Conservation (phyloP, 495 filamentous ascomycete species). For the Aspergillus indologenus region DNA sequence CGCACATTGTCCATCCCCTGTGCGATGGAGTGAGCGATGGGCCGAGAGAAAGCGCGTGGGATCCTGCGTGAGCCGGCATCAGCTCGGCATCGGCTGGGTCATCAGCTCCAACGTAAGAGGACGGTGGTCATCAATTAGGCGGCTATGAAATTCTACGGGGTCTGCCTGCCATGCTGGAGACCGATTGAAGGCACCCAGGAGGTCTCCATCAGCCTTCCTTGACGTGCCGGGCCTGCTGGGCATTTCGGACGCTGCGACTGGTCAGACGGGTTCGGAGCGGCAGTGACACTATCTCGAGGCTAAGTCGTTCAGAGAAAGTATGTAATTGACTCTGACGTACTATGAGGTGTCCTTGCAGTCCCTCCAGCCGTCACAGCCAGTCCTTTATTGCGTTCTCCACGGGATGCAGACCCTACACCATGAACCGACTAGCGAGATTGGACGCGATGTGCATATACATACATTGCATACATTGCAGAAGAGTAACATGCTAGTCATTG, state of each 20-base stretch:
- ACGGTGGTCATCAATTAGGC: slow-evolving; percentile 13
- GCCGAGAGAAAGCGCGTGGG: slow-evolving; percentile 18
- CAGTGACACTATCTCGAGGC: slow-evolving; percentile 17
- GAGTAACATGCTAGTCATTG: background rate
- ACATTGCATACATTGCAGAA: slow-evolving; percentile 1
- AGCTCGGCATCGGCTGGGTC: slow-evolving; percentile 20
- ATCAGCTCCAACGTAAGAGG: slow-evolving; percentile 20
- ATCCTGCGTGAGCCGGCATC: slow-evolving; percentile 20
- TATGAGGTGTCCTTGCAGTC: slow-evolving; percentile 26
- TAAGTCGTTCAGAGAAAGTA: slow-evolving; percentile 18
- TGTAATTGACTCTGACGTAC: slow-evolving; percentile 25
- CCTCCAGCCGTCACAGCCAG: slow-evolving; percentile 2
- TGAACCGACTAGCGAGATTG: slow-evolving; percentile 8
- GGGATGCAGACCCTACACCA: slow-evolving; percentile 3
- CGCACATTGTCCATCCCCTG: slow-evolving; percentile 20
- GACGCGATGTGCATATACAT: slow-evolving; percentile 3
- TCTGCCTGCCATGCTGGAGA: slow-evolving; percentile 6
- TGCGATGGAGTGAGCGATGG: slow-evolving; percentile 14
- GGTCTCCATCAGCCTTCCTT: slow-evolving; percentile 13
- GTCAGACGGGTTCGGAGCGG: slow-evolving; percentile 15
- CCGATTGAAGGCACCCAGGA: slow-evolving; percentile 11
- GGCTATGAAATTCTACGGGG: slow-evolving; percentile 10
- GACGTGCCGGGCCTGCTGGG: slow-evolving; percentile 19
- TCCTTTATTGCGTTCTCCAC: slow-evolving; percentile 8
- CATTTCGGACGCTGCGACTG: slow-evolving; percentile 17